Evolutionary conservation across 2,329 filamentous ascomycete genomes (phyloP), one percentile per base, ranked within the genome.

Genomic region (Neobulgaria alba): DNA sequence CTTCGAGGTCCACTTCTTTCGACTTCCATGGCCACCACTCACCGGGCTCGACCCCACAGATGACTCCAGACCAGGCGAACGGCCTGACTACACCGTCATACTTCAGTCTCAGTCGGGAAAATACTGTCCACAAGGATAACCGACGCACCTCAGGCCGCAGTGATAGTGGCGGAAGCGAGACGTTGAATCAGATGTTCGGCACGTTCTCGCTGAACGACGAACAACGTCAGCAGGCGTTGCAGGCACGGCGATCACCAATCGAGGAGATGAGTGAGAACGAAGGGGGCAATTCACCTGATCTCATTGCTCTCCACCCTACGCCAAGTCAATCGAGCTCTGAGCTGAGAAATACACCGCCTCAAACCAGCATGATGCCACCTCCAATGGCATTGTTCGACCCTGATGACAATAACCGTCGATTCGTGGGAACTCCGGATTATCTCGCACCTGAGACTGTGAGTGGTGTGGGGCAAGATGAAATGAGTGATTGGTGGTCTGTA

Each of bases 401-500:
- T 0, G 84, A 95, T 57, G 92, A 98, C 57, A 93, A 80, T 46
- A 90, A 86, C 58, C 79, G 92, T 39, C 81, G 87, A 29, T 98
- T 98, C 55, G 92, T 98, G 7, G 92, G 92, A 21, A 98, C 92
- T 0, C 92, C 92, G 0, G 92, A 98, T 61, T 98, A 98, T 59
- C 74, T 98, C 10, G 92, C 92, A 0, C 92, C 92, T 0, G 93
- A 98, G 60, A 98, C 93, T 0, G 94, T 98, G 58, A 89, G 87
- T 50, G 92, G 93, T 36, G 80, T 88, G 51, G 88, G 90, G 2
- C 92, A 98, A 62, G 92, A 98, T 57, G 90, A 96, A 62, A 92
- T 90, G 52, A 96, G 92, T 59, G 92, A 98, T 77, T 98, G 92
- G 92, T 98, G 92, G 92, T 96, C 92, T 16, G 73, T 98, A n/a